Percentiles rank a stretch among this genome's conserved stretches.
These are phyloP conservation scores for Alnus rubra DNA, from an alignment of 306 rosid species.

Conservation along the genomic window DNA sequence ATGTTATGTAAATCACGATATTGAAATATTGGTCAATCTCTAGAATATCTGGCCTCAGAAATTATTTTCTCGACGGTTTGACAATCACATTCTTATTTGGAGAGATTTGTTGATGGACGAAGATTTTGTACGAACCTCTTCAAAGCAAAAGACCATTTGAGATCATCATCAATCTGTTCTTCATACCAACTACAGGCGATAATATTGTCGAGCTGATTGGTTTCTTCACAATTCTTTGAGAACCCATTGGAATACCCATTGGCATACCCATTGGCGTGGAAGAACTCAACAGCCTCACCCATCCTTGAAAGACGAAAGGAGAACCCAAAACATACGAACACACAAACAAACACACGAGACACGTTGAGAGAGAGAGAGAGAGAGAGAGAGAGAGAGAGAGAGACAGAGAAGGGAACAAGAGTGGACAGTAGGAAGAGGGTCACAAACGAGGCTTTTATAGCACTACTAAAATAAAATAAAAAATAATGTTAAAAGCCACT, in stretches of 20 bases:
- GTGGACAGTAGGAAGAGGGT: not conserved
- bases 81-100: not conserved
- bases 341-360: not conserved
- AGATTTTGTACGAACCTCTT: conserved; percentile 49
- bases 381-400: too few species aligned
- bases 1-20: not conserved
- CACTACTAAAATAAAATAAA: not conserved
- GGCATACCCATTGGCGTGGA: conserved; percentile 38
- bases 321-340: not conserved
- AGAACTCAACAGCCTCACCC: conserved; percentile 79
- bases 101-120: not conserved
- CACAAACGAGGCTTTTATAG: not conserved
- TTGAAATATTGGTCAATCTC: not conserved
- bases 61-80: not conserved
- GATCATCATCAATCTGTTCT: conserved; percentile 80
- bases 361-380: not conserved
- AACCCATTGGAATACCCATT: conserved; percentile 18
- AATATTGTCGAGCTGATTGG: conserved; percentile 22
- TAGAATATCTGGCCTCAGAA: not conserved
- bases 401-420: too few species aligned
- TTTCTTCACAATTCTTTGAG: conserved; percentile 42
- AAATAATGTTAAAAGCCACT: too few species aligned
- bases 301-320: conserved; percentile 17
- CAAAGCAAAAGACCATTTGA: conserved; percentile 82
- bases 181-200: conserved; percentile 60